Evolutionary conservation across 2,329 filamentous ascomycete species (phyloP), one percentile per base, ranked within the genome.

Genomic region (Sphaerulina vaccinii): DNA sequence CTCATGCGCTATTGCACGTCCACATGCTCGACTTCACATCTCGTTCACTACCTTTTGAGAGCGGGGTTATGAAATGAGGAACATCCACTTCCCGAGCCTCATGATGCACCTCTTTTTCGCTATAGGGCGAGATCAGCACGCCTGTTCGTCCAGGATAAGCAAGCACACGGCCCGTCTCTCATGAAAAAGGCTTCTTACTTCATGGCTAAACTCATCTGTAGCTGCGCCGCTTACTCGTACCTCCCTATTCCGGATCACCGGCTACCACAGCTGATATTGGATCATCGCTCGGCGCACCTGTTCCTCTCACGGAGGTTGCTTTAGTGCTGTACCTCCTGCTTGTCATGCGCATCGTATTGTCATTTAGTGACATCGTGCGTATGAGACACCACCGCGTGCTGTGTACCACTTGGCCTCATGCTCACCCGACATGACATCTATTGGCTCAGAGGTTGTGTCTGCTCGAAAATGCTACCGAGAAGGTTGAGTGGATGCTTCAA

Each of bases 11-110:
- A 6, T 27, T 27, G 24, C 24, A 6, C 5, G 10, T 10, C 10
- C 24, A 6, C 24, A 5, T 32, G 27, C 37, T 40, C 36, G 18
- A 16, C 36, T 41, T 22, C 18, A 41, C 37, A 24, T 36, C 27
- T 29, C 36, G 11, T 40, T n/a, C 11, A 13, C 35, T 18, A 22
- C 1, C n/a, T 22, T 10, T 32, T 23, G 22, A 16, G 45, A 22
- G 37, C 37, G 36, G 36, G 45, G 10, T n/a, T 23, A 27, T 36
- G 45, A 40, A 15, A 32, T 33, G 45, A 48, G 32, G 35, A 40
- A 21, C 45, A 40, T 21, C 45, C 35, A 29, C 33, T 16, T 36
- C 10, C 35, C 15, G 36, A 38, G 21, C 23, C 24, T 40, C 19
- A 18, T 27, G 33, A 35, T 19, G 22, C 19, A 33, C 5, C 19